phyloP scores from a whole-genome alignment of 371 early-diverging fungal species.

The Rhizopus stolonifer region DNA sequence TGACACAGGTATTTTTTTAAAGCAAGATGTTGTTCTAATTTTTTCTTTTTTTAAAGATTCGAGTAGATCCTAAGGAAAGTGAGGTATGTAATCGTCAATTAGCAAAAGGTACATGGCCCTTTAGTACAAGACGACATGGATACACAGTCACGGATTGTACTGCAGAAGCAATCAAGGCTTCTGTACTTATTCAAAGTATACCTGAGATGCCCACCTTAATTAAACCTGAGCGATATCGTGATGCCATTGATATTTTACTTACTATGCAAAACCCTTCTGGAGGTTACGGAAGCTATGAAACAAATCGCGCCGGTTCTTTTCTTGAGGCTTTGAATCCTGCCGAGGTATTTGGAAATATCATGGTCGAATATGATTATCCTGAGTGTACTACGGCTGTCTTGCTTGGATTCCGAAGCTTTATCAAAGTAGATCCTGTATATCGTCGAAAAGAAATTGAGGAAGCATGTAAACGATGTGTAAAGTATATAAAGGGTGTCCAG shows the following conservation, averaged over 20 bases:
- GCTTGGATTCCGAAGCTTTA: slow-evolving; percentile 80
- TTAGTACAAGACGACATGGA: slow-evolving; percentile 91
- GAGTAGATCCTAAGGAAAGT: slow-evolving; percentile 65
- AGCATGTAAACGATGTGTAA: slow-evolving; percentile 61
- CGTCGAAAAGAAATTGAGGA: slow-evolving; percentile 79
- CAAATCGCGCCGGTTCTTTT: slow-evolving; percentile 73
- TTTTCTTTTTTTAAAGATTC: slow-evolving; percentile 53
- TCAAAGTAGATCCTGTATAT: slow-evolving; percentile 77
- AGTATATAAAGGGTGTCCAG: slow-evolving; percentile 76
- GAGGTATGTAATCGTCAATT: slow-evolving; percentile 77
- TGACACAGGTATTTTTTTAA: slow-evolving; percentile 60
- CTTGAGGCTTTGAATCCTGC: slow-evolving; percentile 92
- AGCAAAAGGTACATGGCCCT: slow-evolving; percentile 95
- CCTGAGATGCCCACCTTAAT: slow-evolving; percentile 43
- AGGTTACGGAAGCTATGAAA: slow-evolving; percentile 93
- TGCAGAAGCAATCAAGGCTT: slow-evolving; percentile 91
- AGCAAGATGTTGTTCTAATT: background rate
- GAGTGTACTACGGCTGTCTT: slow-evolving; percentile 96
- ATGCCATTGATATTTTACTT: slow-evolving; percentile 89
- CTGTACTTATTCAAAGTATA: slow-evolving; percentile 71
- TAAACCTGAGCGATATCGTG: slow-evolving; percentile 65
- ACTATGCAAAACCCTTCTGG: slow-evolving; percentile 90
- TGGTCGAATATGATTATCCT: slow-evolving; percentile 96
- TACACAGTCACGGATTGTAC: slow-evolving; percentile 97
- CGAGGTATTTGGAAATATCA: slow-evolving; percentile 94